Evolutionary conservation across 2,329 filamentous ascomycete genomes (phyloP), one percentile per base, ranked within the genome.

Genomic region (Dothistroma pini): DNA sequence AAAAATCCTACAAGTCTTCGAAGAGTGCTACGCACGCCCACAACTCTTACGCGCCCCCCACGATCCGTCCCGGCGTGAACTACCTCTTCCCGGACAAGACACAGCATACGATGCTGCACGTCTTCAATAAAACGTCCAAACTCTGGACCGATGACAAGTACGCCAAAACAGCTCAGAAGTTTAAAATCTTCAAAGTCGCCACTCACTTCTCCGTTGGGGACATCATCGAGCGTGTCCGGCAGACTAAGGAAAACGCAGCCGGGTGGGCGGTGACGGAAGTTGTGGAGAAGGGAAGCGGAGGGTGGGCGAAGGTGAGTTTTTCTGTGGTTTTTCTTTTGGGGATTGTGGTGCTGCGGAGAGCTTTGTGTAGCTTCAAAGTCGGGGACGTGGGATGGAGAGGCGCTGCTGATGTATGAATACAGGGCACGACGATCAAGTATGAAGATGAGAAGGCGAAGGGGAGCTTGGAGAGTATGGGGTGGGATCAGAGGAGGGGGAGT

Each of bases 111-210:
- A 68, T 69, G 32, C 60, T 73, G 34, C 71, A 73, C 58, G 60
- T 73, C 49, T 72, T 73, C 63, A 66, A 61, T 25, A 67, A 69
- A 56, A 63, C 63, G 25, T 52, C 58, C 5, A 66, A 64, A 38
- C 59, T 73, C 41, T 73, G 70, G 70, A 65, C 70, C 38, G 62
- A 56, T 3, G 64, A 65, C 38, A 49, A 62, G 12, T 58, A 62
- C 25, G 54, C 64, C 38, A 47, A 57, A 1, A 29, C 25, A 29
- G 25, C 25, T 29, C 54, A 67, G 54, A 54, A 59, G 14, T 72
- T 74, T 63, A 75, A 74, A 49, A 70, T 71, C n/a, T 75, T 73
- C 61, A 69, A 68, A 16, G 72, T 72, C 16, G 57, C 62, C 49
- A 71, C 71, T 1, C 35, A 56, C 5, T 67, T 70, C 41, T 64